Conservation (phyloP, 805 yeast genomes). For the Candida sanyiensis region DNA sequence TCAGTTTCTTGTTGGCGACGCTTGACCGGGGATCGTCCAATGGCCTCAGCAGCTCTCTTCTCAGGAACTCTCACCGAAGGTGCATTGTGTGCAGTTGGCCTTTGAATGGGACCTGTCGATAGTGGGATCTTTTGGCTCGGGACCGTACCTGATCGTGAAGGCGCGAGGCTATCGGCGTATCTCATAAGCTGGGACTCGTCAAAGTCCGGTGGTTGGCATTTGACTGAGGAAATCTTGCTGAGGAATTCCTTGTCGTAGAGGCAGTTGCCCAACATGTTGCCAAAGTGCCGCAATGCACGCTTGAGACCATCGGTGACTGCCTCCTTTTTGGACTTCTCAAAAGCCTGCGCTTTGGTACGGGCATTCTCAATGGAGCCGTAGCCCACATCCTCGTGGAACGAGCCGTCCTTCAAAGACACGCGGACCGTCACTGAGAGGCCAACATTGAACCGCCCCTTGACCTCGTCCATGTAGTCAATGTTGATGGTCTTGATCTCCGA, state of each 20-base stretch:
- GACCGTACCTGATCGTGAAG: too few species aligned
- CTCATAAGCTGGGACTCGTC: slow-evolving; percentile 38
- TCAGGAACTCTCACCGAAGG: slow-evolving; percentile 7
- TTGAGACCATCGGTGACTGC: slow-evolving; percentile 81
- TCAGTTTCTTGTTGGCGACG: slow-evolving; percentile 18
- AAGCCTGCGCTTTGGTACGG: slow-evolving; percentile 64
- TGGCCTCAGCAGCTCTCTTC: slow-evolving; percentile 22
- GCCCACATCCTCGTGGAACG: slow-evolving; percentile 78
- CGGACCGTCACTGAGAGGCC: slow-evolving; percentile 73
- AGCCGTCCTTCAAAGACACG: slow-evolving; percentile 68
- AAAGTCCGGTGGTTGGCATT: slow-evolving; percentile 40
- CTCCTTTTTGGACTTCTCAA: slow-evolving; percentile 79
- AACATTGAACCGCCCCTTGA: slow-evolving; percentile 50
- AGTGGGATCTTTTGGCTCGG: neutral
- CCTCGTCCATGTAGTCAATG: slow-evolving; percentile 67
- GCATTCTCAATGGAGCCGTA: slow-evolving; percentile 81
- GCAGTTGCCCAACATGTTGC: slow-evolving; percentile 80
- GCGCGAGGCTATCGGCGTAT: slow-evolving; percentile 18
- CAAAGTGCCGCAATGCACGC: slow-evolving; percentile 72
- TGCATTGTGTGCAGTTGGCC: slow-evolving; percentile 2
- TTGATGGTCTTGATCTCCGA: slow-evolving; percentile 61
- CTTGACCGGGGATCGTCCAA: slow-evolving; percentile 6
- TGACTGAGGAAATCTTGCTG: slow-evolving; percentile 37
- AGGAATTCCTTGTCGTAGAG: slow-evolving; percentile 71
- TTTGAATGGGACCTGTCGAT: slow-evolving; percentile 2